A percentile compares a stretch with the other conserved stretches of the same genome.
Evolutionary conservation across 2,329 filamentous ascomycete genomes (phyloP).

Genomic region (Microcyclosporella mali): DNA sequence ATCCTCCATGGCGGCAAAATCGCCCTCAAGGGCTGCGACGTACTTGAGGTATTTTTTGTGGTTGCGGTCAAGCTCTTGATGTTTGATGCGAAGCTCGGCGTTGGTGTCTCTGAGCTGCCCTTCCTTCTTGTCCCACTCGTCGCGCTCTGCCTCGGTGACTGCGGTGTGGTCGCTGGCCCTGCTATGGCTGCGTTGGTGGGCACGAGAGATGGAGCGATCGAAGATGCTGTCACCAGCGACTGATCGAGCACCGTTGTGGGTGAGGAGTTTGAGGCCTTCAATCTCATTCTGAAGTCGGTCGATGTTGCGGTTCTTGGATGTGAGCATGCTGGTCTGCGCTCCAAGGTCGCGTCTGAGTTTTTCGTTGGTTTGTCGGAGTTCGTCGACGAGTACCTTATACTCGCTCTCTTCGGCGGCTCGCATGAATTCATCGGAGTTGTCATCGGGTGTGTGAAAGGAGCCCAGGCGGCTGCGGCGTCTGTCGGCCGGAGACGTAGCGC

Average conservation of each 20-base stretch:
- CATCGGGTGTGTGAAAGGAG: slow-evolving; percentile 24
- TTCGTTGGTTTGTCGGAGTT: slow-evolving; percentile 68
- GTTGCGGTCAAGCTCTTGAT: slow-evolving; percentile 80
- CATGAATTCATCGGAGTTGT: slow-evolving; percentile 27
- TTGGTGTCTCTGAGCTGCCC: slow-evolving; percentile 79
- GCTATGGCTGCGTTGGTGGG: slow-evolving; percentile 65
- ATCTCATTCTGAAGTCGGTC: slow-evolving; percentile 94
- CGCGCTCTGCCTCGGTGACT: slow-evolving; percentile 72
- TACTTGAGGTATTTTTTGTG: slow-evolving; percentile 74
- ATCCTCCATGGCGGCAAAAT: slow-evolving; percentile 65
- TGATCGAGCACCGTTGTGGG: slow-evolving; percentile 61
- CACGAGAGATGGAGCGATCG: slow-evolving; percentile 86
- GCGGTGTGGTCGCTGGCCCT: slow-evolving; percentile 64
- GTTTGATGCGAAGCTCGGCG: slow-evolving; percentile 78
- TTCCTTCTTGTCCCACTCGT: slow-evolving; percentile 78
- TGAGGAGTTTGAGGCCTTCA: slow-evolving; percentile 86
- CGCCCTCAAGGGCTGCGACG: slow-evolving; percentile 64
- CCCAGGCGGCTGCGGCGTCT: slow-evolving; percentile 28
- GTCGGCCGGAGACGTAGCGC: slow-evolving; percentile 31
- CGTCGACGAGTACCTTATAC: slow-evolving; percentile 14
- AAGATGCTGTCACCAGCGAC: slow-evolving; percentile 79
- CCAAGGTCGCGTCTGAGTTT: slow-evolving; percentile 87
- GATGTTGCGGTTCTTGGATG: slow-evolving; percentile 89
- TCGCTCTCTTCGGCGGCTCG: slow-evolving; percentile 29
- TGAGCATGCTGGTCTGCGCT: slow-evolving; percentile 95